Evolutionary conservation across 2,329 filamentous ascomycete species (phyloP), one percentile per base, ranked within the genome.

Genomic region (Xylaria hypoxylon): DNA sequence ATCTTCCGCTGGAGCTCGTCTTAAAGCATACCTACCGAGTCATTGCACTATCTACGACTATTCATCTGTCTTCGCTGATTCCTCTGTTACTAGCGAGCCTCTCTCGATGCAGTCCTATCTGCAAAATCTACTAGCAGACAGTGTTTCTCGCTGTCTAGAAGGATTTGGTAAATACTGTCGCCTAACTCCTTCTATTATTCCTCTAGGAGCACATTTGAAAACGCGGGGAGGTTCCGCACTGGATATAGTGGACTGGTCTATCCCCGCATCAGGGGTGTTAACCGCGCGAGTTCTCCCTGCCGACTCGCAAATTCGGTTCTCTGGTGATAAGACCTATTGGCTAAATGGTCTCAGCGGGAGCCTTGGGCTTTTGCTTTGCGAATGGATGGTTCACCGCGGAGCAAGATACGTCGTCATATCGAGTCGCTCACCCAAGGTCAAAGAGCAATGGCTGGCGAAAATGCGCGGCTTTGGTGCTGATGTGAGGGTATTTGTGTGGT

Each of bases 351-450:
- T 68, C 4, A 51, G 44, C 13, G 51, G 68, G 13, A 52, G 40
- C 17, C 59, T 70, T 13, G 68, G 68, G 3, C 13, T 70, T 5
- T 57, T 47, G 1, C 45, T 70, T 7, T 50, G 50, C n/a, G 59
- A 70, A 10, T 70, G 65, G 65, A 65, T 70, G 64, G 50, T 65
- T 8, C 5, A 50, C 1, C 48, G 24, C 6, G 65, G 65, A 5
- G 68, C 68, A n/a, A 65, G 26, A 19, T 60, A 61, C 40, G 3
- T 69, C 3, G 62, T 52, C 3, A 38, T 69, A 13, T 38, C 61
- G 2, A 65, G 58, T 15, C 24, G 61, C 6, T 42, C 38, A 0
- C 68, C 65, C 15, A 59, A 62, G 10, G 15, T 69, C 15, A 50
- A 69, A 10, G 2, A 19, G 11, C 7, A 31, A 1, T 67, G 67